These are phyloP conservation scores for Posidonia oceanica DNA, from an alignment of 116 monocot species.

Conservation along the genomic window DNA sequence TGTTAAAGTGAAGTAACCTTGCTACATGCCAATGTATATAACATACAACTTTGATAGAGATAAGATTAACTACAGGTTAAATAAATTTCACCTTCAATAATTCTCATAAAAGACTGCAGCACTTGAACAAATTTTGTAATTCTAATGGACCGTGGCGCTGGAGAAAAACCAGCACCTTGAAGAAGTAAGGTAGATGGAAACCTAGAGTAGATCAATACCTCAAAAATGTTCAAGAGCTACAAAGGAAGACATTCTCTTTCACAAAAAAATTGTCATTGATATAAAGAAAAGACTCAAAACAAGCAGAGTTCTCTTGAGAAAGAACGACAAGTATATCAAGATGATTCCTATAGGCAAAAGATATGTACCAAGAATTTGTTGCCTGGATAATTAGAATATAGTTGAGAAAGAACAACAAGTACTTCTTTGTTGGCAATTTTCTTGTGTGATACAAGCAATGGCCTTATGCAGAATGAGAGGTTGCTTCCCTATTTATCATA, in stretches of 20 bases:
- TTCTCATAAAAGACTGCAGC: slow-evolving; percentile 46
- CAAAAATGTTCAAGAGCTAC: neutral
- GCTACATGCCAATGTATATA: too few species aligned
- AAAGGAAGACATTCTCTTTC: neutral
- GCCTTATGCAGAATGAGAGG: too few species aligned
- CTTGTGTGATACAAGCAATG: too few species aligned
- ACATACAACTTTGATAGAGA: neutral
- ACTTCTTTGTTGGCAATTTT: too few species aligned
- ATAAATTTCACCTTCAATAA: slow-evolving; percentile 35
- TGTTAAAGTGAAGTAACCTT: neutral
- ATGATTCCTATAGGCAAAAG: too few species aligned
- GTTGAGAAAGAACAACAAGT: too few species aligned
- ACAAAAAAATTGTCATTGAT: neutral
- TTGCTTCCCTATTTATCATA: too few species aligned
- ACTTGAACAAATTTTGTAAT: slow-evolving; percentile 35
- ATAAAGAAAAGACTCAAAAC: neutral
- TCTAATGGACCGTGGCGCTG: slow-evolving; percentile 67
- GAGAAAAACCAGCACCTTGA: slow-evolving; percentile 52
- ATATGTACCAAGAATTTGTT: too few species aligned
- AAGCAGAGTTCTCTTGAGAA: neutral
- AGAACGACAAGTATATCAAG: too few species aligned
- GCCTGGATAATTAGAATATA: too few species aligned
- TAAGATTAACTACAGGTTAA: neutral
- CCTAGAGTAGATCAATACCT: slow-evolving; percentile 24
- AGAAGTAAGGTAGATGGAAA: slow-evolving; percentile 68